Conservation (phyloP, 1,139 yeast genomes). For the Sugiyamaella sp. region DNA sequence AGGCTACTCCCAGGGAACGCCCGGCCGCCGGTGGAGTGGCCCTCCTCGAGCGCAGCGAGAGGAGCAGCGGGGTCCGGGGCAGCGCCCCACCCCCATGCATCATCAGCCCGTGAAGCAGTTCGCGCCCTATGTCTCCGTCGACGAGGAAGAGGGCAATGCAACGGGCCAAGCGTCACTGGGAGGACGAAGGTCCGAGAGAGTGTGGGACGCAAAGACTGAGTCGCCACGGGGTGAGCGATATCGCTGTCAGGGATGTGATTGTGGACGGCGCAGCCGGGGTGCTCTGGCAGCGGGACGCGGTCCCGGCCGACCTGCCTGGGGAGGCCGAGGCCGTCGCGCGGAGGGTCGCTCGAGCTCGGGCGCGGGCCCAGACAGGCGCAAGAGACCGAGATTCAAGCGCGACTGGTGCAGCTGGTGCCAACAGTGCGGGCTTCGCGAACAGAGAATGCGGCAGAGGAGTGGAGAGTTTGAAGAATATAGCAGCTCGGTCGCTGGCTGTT, state of each 20-base stretch:
- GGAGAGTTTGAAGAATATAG: slow-evolving; percentile 18
- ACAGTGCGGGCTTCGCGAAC: neutral
- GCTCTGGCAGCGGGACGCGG: slow-evolving; percentile 11
- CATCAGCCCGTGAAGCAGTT: too few relatives aligned
- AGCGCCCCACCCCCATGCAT: too few relatives aligned
- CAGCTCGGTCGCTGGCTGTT: slow-evolving; percentile 23
- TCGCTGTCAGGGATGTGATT: slow-evolving; percentile 4
- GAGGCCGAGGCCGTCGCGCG: slow-evolving; percentile 1
- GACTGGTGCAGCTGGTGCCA: neutral
- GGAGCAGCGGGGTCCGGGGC: neutral
- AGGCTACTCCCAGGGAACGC: neutral
- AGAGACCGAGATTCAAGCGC: neutral
- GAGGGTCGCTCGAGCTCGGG: slow-evolving; percentile 1
- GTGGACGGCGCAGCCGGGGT: neutral
- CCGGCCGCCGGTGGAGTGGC: neutral
- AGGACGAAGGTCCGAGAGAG: neutral
- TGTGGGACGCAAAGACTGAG: neutral
- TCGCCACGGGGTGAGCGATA: slow-evolving; percentile 8
- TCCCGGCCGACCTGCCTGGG: slow-evolving; percentile 6
- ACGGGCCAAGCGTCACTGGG: too few relatives aligned
- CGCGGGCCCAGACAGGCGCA: too few relatives aligned
- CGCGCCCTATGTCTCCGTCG: too few relatives aligned
- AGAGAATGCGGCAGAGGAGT: slow-evolving; percentile 2
- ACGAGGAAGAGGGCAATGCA: too few relatives aligned
- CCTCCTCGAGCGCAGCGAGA: neutral